phyloP scores from a whole-genome alignment of 495 filamentous ascomycete species.

The Mycothermus thermophilus region DNA sequence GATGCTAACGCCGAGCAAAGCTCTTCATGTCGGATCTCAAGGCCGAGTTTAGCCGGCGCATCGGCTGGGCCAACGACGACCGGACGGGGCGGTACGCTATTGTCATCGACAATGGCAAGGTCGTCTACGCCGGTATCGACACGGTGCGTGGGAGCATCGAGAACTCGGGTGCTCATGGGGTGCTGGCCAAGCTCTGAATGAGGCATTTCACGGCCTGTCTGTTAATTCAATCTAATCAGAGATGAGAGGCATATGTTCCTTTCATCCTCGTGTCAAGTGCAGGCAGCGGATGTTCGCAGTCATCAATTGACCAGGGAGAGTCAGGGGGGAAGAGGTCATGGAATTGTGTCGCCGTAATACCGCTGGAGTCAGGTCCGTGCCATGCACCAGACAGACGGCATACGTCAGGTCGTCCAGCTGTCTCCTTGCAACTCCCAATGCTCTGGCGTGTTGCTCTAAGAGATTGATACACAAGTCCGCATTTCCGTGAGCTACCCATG shows the following conservation, averaged over 20 bases:
- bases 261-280: no score
- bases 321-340: constrained; percentile 3
- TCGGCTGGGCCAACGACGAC: constrained; percentile 68
- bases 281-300: no score
- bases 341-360: constrained; percentile 6
- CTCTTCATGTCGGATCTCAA: constrained; percentile 76
- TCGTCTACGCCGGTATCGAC: constrained; percentile 77
- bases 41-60: constrained; percentile 60
- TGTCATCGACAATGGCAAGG: constrained; percentile 78
- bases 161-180: constrained; percentile 59
- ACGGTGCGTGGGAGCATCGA: constrained; percentile 51
- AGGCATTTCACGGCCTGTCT: not conserved
- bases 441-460: constrained; percentile 1
- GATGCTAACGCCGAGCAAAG: no score
- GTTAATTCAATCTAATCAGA: not conserved
- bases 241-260: not conserved
- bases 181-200: constrained; percentile 51
- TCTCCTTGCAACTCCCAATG: no score
- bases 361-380: not conserved
- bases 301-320: not conserved
- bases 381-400: not conserved
- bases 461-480: constrained; percentile 20
- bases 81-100: constrained; percentile 73
- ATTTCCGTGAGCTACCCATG: constrained; percentile 26
- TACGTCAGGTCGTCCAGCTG: not conserved